Evolutionary conservation across 2,329 filamentous ascomycete species (phyloP), one percentile per base, ranked within the genome.

Genomic region (Fusarium zealandicum): DNA sequence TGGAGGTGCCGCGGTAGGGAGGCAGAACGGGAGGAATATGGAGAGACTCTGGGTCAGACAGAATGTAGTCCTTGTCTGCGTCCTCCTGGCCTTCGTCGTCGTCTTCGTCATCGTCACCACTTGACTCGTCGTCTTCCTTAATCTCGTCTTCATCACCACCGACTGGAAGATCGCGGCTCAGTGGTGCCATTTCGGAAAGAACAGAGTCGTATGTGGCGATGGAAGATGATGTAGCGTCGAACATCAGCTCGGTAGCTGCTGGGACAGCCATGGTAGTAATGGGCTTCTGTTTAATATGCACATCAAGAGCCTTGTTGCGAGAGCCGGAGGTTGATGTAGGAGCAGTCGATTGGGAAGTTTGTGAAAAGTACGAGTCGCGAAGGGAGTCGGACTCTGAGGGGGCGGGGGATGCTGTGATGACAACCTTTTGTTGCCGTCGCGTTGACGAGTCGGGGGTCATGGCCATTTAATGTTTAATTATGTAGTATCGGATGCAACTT

Each of bases 141-240:
- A 64, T 57, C 11, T 61, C 57, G 35, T 71, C 41, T 44, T 59
- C 58, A 38, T 64, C 66, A 45, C 58, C 64, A n/a, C 57, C 52
- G 12, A 64, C 58, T 13, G 53, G 55, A 12, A 65, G 44, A 42
- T 68, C 66, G 13, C 66, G 57, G 14, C 66, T 39, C 28, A 68
- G 50, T 13, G 66, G 66, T 37, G 57, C 53, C 66, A 68, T 68
- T 27, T 68, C 65, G 16, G 59, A 77, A 64, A 84, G 77, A 3
- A 87, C 90, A 5, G 92, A 96, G 66, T 87, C 85, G 72, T 93
- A 96, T 1, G 92, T 96, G 56, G 91, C 88, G 63, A 86, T 81
- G 0, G 92, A 95, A 20, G 83, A 62, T 6, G 72, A 73, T 11
- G 61, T 51, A 9, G 54, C 54, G 38, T 59, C 52, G 44, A 65